Base-by-base conservation (phyloP, 106 monocot genomes). In the Phalaenopsis equestris region DNA sequence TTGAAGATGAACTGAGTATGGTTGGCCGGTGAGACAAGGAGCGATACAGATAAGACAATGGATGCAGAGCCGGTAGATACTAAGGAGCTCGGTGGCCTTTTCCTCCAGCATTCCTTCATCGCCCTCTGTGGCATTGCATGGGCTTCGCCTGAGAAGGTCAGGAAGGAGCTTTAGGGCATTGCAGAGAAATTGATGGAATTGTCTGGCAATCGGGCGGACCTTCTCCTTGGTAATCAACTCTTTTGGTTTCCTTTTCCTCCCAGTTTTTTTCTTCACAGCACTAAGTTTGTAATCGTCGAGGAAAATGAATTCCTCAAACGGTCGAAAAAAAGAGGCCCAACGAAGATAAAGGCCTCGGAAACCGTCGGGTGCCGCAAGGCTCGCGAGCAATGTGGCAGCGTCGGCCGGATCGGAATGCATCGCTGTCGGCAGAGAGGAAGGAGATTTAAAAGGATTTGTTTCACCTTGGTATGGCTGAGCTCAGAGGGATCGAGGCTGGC, bases 401-500 rank as follows among this genome's bases (percentile, higher is more conserved):
- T 24, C 49, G 23, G 46, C 23, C 15, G 21, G 11, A 5, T 2
- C 49, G 49, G 76, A 24, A 49, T 76, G 48, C 76, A 76, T 76
- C 42, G 2, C 76, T 24, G 14, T 8, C 68, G 37, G 0, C 85
- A 72, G 15, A 78, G 47, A 37, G 83, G 79, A 6, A 88, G 73
- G 19, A 86, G 61, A 46, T 79, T 81, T 80, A 47, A 48, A 57
- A 91, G 76, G 56, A 86, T 81, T 41, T 84, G 73, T 57, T 91
- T 91, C 65, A 86, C 39, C 45, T 79, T 82, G 24, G 82, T 57
- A 78, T 88, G 91, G 75, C 37, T 85, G 49, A 75, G 78, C 24
- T 91, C 88, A 48, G 91, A 86, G 0, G 91, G 84, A 75, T 91
- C 90, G 75, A 91, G 90, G 84, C 88, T 86, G 77, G 90, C 77